phyloP scores from a whole-genome alignment of 106 monocot genomes.

The Allium fistulosum region DNA sequence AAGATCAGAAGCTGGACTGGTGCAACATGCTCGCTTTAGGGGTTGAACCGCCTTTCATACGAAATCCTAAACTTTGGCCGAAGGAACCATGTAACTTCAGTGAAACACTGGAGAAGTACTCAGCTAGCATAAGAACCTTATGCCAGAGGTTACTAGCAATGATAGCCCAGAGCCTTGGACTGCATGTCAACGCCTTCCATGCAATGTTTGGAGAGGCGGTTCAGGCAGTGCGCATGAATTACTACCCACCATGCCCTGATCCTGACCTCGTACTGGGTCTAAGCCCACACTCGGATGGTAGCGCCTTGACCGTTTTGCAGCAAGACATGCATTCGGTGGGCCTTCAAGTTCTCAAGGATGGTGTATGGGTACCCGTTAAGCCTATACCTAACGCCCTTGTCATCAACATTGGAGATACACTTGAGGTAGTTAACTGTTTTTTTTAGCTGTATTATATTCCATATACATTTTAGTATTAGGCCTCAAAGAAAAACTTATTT shows the following conservation, averaged over 20 bases:
- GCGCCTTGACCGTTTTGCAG: slow-evolving; percentile 50
- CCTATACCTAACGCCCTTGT: slow-evolving; percentile 46
- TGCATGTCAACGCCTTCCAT: slow-evolving; percentile 21
- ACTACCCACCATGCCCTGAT: slow-evolving; percentile 59
- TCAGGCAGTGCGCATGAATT: slow-evolving; percentile 61
- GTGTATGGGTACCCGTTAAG: slow-evolving; percentile 35
- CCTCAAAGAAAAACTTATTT: too few relatives aligned
- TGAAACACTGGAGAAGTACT: slow-evolving; percentile 47
- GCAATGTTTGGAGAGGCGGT: slow-evolving; percentile 53
- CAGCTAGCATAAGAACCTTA: slow-evolving; percentile 25
- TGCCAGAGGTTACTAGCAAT: slow-evolving; percentile 30
- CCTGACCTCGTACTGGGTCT: slow-evolving; percentile 56
- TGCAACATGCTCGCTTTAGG: slow-evolving; percentile 77
- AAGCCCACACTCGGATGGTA: slow-evolving; percentile 67
- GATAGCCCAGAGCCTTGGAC: slow-evolving; percentile 28
- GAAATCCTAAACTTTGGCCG: slow-evolving; percentile 57
- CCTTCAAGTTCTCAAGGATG: slow-evolving; percentile 41
- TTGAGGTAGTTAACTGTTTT: slow-evolving; percentile 23
- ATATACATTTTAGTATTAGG: too few relatives aligned
- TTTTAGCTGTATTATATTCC: too few relatives aligned
- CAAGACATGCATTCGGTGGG: slow-evolving; percentile 36
- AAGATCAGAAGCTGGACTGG: slow-evolving; percentile 82
- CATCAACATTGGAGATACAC: slow-evolving; percentile 62
- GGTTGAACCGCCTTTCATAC: slow-evolving; percentile 36
- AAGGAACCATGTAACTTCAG: slow-evolving; percentile 41